Evolutionary conservation across 1,139 yeast species (phyloP).

Genomic region (Arxiozyma bovina): DNA sequence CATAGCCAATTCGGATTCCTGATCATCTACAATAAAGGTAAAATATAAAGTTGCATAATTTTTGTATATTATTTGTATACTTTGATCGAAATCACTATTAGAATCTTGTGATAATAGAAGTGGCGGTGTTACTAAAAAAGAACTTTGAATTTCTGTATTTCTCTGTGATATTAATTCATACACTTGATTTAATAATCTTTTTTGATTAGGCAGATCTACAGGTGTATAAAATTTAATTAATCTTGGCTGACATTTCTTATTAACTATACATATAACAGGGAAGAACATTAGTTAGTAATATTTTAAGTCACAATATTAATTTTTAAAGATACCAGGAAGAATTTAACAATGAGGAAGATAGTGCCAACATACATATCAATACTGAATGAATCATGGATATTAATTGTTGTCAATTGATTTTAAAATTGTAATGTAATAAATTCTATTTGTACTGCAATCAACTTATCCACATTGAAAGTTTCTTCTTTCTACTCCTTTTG

Average conservation of each 20-base stretch:
- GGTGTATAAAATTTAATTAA: conserved; percentile 88
- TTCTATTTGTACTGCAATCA: not conserved
- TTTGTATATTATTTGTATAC: conserved; percentile 82
- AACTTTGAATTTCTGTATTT: conserved; percentile 27
- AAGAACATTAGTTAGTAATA: not conserved
- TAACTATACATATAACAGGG: conserved; percentile 40
- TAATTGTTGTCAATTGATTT: not conserved
- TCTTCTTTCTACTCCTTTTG: not conserved
- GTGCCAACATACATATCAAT: conserved; percentile 53
- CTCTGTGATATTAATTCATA: conserved; percentile 28
- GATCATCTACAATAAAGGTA: conserved; percentile 91
- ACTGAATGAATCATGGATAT: conserved; percentile 76
- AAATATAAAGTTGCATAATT: conserved; percentile 92
- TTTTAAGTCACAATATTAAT: not conserved
- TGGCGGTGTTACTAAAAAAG: conserved; percentile 28
- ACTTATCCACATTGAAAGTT: not conserved
- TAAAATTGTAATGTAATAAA: not conserved
- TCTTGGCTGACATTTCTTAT: conserved; percentile 88
- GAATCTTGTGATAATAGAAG: conserved; percentile 59
- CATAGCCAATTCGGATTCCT: conserved; percentile 90
- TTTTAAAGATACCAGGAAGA: not conserved
- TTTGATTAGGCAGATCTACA: conserved; percentile 37
- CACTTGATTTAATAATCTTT: conserved; percentile 27
- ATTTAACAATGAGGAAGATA: conserved; percentile 13
- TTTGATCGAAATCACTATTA: conserved; percentile 66